Conservation (phyloP, 495 filamentous ascomycete genomes). For the Penicillium lagena region DNA sequence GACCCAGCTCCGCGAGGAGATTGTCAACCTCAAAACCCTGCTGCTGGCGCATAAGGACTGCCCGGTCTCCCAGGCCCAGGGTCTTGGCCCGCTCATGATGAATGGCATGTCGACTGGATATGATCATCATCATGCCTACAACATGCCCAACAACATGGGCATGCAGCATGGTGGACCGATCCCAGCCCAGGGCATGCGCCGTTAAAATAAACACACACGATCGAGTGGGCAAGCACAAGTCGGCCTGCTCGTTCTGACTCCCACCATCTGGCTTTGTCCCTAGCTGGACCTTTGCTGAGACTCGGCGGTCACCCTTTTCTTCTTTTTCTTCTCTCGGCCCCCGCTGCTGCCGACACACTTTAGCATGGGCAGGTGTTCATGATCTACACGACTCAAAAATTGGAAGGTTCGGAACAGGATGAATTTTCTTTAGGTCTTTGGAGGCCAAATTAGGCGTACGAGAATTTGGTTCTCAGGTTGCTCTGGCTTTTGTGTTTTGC, state of each 20-base stretch:
- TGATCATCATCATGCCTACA: conserved; percentile 30
- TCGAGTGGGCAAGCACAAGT: too few species aligned
- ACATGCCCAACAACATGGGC: conserved; percentile 30
- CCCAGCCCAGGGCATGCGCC: conserved; percentile 34
- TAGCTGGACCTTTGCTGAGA: conserved; percentile 14
- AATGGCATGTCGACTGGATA: conserved; percentile 41
- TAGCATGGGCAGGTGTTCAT: conserved; percentile 42
- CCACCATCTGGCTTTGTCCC: background rate
- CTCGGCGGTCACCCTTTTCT: conserved; percentile 9
- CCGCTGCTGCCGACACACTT: conserved; percentile 14
- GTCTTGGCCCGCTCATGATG: conserved; percentile 64
- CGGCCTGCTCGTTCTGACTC: conserved; percentile 1
- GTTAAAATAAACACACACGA: background rate
- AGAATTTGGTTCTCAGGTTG: conserved; percentile 7
- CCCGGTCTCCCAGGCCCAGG: conserved; percentile 83
- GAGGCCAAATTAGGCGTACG: conserved; percentile 28
- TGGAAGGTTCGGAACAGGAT: conserved; percentile 22
- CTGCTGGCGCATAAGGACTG: conserved; percentile 96
- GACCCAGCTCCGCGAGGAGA: conserved; percentile 78
- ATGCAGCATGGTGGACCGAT: conserved; percentile 35
- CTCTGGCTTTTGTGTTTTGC: conserved; percentile 19
- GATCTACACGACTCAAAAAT: conserved; percentile 39
- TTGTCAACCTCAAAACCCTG: conserved; percentile 91
- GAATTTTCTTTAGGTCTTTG: conserved; percentile 21
- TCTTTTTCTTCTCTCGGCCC: conserved; percentile 18